A percentile compares a stretch with the other conserved stretches of the same genome.
These are phyloP conservation scores for Lasiosphaeria hispida DNA, from an alignment of 495 filamentous ascomycete species.

Conservation along the genomic window DNA sequence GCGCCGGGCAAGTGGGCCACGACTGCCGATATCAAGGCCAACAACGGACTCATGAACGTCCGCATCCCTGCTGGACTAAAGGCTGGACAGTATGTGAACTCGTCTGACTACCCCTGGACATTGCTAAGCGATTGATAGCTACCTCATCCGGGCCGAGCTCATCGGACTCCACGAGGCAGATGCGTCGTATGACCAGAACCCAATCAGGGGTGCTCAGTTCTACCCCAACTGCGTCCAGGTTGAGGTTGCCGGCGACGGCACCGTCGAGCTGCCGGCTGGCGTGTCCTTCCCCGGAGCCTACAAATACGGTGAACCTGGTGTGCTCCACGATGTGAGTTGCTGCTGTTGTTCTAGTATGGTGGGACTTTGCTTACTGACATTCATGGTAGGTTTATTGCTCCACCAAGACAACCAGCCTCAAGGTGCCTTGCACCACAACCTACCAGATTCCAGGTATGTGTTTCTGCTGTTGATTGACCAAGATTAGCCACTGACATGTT, in stretches of 20 bases:
- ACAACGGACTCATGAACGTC: slow-evolving; percentile 43
- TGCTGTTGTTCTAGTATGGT: neutral
- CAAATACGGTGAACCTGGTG: slow-evolving; percentile 32
- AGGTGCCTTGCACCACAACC: slow-evolving; percentile 29
- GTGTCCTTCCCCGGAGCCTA: slow-evolving; percentile 36
- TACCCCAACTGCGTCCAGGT: slow-evolving; percentile 48
- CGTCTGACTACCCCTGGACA: neutral
- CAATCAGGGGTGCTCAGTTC: slow-evolving; percentile 44
- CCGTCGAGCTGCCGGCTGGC: slow-evolving; percentile 29
- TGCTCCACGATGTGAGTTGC: slow-evolving; percentile 33
- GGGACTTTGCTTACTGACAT: neutral
- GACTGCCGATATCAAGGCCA: slow-evolving; percentile 37
- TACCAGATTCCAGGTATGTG: slow-evolving; percentile 26
- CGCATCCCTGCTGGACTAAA: slow-evolving; percentile 42
- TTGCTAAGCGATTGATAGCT: slow-evolving; percentile 15
- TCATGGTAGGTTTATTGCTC: slow-evolving; percentile 29
- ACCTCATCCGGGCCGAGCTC: slow-evolving; percentile 48
- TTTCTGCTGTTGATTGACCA: neutral
- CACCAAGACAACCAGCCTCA: slow-evolving; percentile 23
- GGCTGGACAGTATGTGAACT: slow-evolving; percentile 36
- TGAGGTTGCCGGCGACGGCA: slow-evolving; percentile 38
- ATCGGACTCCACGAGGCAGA: slow-evolving; percentile 47
- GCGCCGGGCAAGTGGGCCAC: slow-evolving; percentile 39
- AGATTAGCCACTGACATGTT: neutral
- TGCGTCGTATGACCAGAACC: slow-evolving; percentile 28